phyloP scores from a whole-genome alignment of 1,284 basidiomycete species.

The Anthracocystis walkeri region DNA sequence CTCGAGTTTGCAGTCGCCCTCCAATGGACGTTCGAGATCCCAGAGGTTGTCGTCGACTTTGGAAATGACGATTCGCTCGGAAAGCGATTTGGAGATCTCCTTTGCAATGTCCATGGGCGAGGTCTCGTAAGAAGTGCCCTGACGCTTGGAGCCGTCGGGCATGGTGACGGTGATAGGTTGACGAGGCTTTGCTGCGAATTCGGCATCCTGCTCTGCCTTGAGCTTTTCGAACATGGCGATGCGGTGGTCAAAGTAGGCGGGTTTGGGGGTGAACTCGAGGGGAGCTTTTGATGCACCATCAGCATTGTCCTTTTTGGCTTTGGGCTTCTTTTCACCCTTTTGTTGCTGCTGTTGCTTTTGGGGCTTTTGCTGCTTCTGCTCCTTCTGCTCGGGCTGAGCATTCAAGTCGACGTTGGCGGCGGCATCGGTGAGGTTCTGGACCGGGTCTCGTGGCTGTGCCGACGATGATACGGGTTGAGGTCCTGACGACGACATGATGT shows the following conservation, averaged over 20 bases:
- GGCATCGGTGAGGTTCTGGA: constrained; percentile 50
- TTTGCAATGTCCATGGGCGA: constrained; percentile 91
- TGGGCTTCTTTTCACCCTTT: constrained; percentile 61
- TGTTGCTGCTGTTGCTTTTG: constrained; percentile 29
- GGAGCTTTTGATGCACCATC: constrained; percentile 51
- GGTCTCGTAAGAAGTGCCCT: constrained; percentile 94
- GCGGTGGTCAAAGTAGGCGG: constrained; percentile 88
- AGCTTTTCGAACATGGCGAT: constrained; percentile 90
- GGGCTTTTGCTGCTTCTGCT: constrained; percentile 25
- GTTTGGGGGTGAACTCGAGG: constrained; percentile 79
- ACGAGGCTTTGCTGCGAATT: constrained; percentile 85
- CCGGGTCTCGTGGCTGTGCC: constrained; percentile 50
- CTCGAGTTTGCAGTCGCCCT: constrained; percentile 82
- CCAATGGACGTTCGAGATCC: constrained; percentile 94
- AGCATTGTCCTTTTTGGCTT: constrained; percentile 48
- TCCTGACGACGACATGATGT: constrained; percentile 46
- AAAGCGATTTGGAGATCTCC: constrained; percentile 85
- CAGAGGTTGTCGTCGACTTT: constrained; percentile 92
- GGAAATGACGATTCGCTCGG: constrained; percentile 91
- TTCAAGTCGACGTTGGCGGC: constrained; percentile 47
- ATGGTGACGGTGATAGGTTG: constrained; percentile 86
- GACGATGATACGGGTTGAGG: constrained; percentile 56
- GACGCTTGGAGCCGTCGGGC: constrained; percentile 84
- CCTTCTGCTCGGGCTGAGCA: constrained; percentile 27
- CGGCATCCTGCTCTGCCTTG: constrained; percentile 85